Conservation (phyloP, 345 rosid genomes). For the Linum tenue region DNA sequence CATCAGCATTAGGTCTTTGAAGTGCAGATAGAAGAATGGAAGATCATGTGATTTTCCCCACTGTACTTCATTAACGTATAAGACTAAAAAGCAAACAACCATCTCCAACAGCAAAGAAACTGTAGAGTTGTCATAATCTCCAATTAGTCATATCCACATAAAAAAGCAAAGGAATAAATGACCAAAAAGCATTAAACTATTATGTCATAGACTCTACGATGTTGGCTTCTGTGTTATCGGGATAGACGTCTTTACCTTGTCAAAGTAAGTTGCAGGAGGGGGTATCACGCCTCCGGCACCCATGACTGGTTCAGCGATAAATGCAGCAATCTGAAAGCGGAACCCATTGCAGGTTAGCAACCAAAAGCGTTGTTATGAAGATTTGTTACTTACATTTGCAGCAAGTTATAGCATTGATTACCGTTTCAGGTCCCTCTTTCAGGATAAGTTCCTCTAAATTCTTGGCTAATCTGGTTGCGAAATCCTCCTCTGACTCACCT, state of each 20-base stretch:
- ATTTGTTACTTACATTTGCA: too few species aligned
- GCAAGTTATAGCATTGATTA: constrained; percentile 30
- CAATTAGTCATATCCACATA: too few species aligned
- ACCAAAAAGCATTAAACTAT: too few species aligned
- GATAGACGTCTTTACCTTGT: constrained; percentile 45
- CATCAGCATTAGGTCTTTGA: neutral
- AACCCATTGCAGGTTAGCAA: constrained; percentile 15
- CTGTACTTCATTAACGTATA: neutral
- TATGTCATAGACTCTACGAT: too few species aligned
- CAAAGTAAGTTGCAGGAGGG: constrained; percentile 93
- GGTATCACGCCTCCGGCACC: constrained; percentile 97
- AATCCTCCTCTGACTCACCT: constrained; percentile 96
- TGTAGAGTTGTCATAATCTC: too few species aligned
- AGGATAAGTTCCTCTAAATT: constrained; percentile 80
- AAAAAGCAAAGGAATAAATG: too few species aligned
- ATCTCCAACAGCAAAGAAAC: too few species aligned
- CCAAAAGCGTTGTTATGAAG: constrained; percentile 5
- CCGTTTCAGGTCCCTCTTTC: constrained; percentile 96
- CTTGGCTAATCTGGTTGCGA: constrained; percentile 78
- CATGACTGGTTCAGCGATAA: constrained; percentile 96
- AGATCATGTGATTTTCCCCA: neutral
- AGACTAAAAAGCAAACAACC: neutral
- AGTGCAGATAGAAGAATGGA: neutral
- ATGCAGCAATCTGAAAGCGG: constrained; percentile 73
- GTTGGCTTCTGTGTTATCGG: too few species aligned